phyloP scores from a whole-genome alignment of 1,284 basidiomycete species.

The Anthracocystis walkeri region DNA sequence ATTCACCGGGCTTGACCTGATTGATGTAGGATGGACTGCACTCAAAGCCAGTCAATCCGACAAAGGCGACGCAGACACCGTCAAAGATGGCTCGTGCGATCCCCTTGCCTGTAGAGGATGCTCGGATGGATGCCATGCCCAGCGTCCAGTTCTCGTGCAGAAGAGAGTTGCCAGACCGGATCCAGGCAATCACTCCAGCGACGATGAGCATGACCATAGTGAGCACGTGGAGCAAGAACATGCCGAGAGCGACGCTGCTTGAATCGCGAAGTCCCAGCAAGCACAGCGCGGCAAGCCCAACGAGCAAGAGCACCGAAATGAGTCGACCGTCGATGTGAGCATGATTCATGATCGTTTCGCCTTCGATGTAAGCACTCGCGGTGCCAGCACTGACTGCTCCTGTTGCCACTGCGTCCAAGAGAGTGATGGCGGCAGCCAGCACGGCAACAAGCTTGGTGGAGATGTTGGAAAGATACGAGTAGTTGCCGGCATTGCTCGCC shows the following conservation, averaged over 20 bases:
- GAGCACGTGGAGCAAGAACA: conserved; percentile 49
- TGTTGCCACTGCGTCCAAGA: conserved; percentile 56
- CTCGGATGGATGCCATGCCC: conserved; percentile 25
- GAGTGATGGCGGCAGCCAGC: conserved; percentile 51
- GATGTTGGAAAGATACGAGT: conserved; percentile 54
- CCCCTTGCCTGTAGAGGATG: conserved; percentile 31
- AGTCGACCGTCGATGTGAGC: conserved; percentile 26
- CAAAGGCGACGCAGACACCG: conserved; percentile 53
- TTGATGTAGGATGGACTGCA: conserved; percentile 55
- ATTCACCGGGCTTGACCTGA: conserved; percentile 49
- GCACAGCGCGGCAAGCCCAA: conserved; percentile 38
- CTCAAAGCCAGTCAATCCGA: conserved; percentile 60
- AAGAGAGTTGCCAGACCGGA: conserved; percentile 33
- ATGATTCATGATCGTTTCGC: conserved; percentile 16
- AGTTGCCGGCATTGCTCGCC: conserved; percentile 50
- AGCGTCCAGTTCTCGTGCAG: conserved; percentile 47
- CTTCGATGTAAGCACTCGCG: conserved; percentile 52
- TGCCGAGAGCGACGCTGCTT: conserved; percentile 49
- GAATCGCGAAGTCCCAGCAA: conserved; percentile 52
- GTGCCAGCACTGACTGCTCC: conserved; percentile 57
- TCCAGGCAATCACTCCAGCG: conserved; percentile 51
- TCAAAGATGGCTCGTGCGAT: conserved; percentile 53
- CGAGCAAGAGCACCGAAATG: conserved; percentile 48
- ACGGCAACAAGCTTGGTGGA: conserved; percentile 47
- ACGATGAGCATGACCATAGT: conserved; percentile 58